Evolutionary conservation across 306 rosid species (phyloP), one percentile per base, ranked within the genome.

Genomic region (Cicer chorassanicum): DNA sequence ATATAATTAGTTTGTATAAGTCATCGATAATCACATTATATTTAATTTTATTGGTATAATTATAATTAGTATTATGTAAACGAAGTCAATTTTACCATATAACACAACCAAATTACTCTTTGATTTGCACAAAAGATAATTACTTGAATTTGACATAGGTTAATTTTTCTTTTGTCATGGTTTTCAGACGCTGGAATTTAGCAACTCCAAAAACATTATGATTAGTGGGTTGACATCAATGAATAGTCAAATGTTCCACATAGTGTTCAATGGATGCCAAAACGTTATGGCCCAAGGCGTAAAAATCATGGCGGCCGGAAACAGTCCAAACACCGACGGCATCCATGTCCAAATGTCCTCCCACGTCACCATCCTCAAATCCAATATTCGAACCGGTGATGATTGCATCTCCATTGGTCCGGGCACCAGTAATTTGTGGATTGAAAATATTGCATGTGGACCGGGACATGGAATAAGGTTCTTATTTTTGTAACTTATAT

Each of bases 381-480:
- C 95, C 18, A 89, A 72, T 6, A 86, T 91, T 8, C 70, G 50
- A 9, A 90, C 96, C 1, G 96, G 92, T 0, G 96, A 88, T 4
- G 90, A 90, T 8, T 88, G 94, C 60, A 63, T 91, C 38, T 91
- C 96, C 9, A 16, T 88, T 1, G 96, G 96, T 15, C 93, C 91
- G 0, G 92, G 97, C 16, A 80, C 92, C 10, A 55, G 18, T 8
- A 78, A 78, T 74, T 60, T 89, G 85, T 91, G 94, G 97, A 82
- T 91, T 8, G 87, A 89, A 36, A 79, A 80, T 5, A 50, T 86
- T 51, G 80, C 70, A 24, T 91, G 97, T 13, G 92, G 94, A 16
- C 97, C 97, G 0, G 91, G 94, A 21, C 97, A 91, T 14, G 96
- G 96, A 63, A 88, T 90, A 64, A 90, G 96, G 93, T 56, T 7